phyloP scores from a whole-genome alignment of 1,139 yeast genomes.

The Trichomonascaceae sp. region DNA sequence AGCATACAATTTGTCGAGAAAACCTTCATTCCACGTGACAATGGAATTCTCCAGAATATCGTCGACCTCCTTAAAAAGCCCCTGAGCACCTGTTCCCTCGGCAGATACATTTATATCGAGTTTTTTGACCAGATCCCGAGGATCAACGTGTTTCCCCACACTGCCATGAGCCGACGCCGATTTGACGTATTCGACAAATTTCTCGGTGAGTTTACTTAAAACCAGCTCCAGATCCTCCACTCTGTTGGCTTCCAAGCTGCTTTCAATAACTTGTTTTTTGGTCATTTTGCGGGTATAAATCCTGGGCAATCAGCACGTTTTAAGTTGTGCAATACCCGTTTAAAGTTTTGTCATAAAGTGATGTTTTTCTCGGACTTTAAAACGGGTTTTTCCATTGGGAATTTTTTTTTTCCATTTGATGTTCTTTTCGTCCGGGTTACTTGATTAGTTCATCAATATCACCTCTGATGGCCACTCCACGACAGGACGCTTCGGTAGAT shows the following conservation, averaged over 20 bases:
- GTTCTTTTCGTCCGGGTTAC: too few species aligned
- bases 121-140: conserved; percentile 31
- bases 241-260: conserved; percentile 33
- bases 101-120: conserved; percentile 30
- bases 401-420: too few species aligned
- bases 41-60: conserved; percentile 61
- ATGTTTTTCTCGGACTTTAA: too few species aligned
- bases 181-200: conserved; percentile 37
- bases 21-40: conserved; percentile 84
- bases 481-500: background rate
- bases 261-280: background rate
- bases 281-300: background rate
- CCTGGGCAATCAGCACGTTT: background rate
- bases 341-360: background rate
- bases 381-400: too few species aligned
- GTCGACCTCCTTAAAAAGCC: conserved; percentile 48
- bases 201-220: conserved; percentile 34
- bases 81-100: conserved; percentile 35
- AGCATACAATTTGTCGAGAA: conserved; percentile 78
- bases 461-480: background rate
- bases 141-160: conserved; percentile 36
- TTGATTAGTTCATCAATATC: too few species aligned
- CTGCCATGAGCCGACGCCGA: conserved; percentile 28
- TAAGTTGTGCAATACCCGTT: background rate
- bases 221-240: conserved; percentile 42